Percentiles rank a stretch among this genome's conserved stretches.
Conservation (phyloP, 352 stramenopile genomes). For the Phytophthora citrophthora region DNA sequence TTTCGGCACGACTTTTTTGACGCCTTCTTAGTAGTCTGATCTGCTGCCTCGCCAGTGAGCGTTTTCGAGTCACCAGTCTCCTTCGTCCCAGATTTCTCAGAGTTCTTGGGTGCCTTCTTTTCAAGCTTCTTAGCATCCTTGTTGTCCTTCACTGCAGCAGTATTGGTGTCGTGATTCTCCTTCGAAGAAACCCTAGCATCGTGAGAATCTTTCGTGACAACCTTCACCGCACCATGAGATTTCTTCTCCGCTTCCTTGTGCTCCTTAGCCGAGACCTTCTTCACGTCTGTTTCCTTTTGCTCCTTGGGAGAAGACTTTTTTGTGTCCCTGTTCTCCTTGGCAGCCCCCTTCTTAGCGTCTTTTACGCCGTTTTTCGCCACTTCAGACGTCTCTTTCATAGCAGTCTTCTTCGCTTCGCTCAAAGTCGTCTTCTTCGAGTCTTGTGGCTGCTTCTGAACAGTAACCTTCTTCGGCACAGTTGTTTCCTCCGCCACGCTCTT, state of each 20-base stretch:
- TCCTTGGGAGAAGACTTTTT: slow-evolving; percentile 29
- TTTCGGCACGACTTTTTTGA: slow-evolving; percentile 28
- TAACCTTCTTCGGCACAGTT: slow-evolving; percentile 12
- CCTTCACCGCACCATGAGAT: slow-evolving; percentile 9
- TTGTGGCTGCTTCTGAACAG: slow-evolving; percentile 12
- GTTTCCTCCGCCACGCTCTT: slow-evolving; percentile 22
- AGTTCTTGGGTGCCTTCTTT: slow-evolving; percentile 9
- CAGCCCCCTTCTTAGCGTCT: neutral
- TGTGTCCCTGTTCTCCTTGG: neutral
- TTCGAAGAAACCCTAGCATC: slow-evolving; percentile 18
- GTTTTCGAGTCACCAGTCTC: slow-evolving; percentile 15
- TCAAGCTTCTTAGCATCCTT: slow-evolving; percentile 8
- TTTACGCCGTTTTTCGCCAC: neutral
- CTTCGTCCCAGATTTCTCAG: slow-evolving; percentile 14
- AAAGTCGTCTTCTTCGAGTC: slow-evolving; percentile 19
- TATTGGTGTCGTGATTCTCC: slow-evolving; percentile 4
- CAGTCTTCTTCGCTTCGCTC: neutral
- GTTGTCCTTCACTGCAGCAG: slow-evolving; percentile 13
- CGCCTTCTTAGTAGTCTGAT: slow-evolving; percentile 6
- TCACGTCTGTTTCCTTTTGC: slow-evolving; percentile 2
- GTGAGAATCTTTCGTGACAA: neutral
- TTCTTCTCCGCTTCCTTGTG: slow-evolving; percentile 10
- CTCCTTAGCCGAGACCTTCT: slow-evolving; percentile 2
- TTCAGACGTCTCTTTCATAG: neutral
- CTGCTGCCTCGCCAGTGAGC: slow-evolving; percentile 4